Evolutionary conservation across 2,329 filamentous ascomycete genomes (phyloP), one percentile per base, ranked within the genome.

Genomic region (Trichoderma atroviride): DNA sequence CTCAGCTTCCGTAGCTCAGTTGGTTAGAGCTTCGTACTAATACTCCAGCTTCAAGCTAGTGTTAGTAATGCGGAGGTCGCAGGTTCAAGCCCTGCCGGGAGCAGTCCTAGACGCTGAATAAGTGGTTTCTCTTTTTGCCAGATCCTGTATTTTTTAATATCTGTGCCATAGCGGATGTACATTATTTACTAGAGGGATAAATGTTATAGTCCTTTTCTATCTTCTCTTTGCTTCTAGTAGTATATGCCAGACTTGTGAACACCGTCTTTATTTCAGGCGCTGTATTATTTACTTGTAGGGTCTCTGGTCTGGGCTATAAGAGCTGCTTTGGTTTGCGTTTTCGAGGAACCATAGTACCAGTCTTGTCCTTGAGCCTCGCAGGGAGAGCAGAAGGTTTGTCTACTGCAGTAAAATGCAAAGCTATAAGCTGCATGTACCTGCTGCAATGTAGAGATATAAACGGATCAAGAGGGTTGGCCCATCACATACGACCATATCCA

Each of bases 31-130:
- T 60, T 69, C 68, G 68, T 69, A 69, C 68, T 66, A 69, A 69
- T 69, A 69, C 55, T 60, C 31, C 29, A n/a, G 68, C 55, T 6
- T 43, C n/a, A 6, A 22, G 27, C 31, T 7, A 71, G 35, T 61
- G 7, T 68, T 70, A 52, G 70, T 71, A 43, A 71, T 71, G 70
- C 70, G 70, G 35, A 68, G 70, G 70, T 61, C 70, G 70, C 68
- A 71, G 70, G 70, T 70, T 71, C 70, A 71, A 71, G 67, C 70
- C 70, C 70, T 71, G 70, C 70, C 70, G 62, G 68, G 70, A 71
- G 70, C 70, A 70, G 24, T 33, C 40, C 52, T 52, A 35, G 67
- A 59, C 35, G 67, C 67, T 35, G 37, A 31, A 29, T 29, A 13
- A 22, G n/a, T 10, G 40, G 5, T 2, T 1, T 14, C 3, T 35